phyloP scores from a whole-genome alignment of 495 filamentous ascomycete species.

The Penicillium antarcticum region DNA sequence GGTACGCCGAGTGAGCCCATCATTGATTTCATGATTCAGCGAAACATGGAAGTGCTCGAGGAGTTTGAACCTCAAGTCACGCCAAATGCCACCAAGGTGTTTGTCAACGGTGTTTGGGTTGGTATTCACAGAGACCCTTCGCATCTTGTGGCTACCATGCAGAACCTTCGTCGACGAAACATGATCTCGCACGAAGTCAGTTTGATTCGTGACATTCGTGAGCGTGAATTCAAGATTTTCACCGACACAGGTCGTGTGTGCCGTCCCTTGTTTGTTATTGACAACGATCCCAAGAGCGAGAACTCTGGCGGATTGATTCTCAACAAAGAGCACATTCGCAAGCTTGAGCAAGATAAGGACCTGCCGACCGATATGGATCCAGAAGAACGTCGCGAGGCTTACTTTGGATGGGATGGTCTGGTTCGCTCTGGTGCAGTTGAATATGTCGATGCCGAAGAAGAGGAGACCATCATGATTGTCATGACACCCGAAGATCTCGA shows the following conservation, averaged over 20 bases:
- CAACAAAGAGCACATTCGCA: conserved; percentile 72
- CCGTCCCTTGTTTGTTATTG: conserved; percentile 86
- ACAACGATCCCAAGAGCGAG: conserved; percentile 64
- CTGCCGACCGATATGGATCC: conserved; percentile 52
- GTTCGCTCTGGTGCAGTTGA: conserved; percentile 80
- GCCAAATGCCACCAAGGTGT: conserved; percentile 94
- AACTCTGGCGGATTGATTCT: conserved; percentile 76
- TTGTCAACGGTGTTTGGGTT: conserved; percentile 97
- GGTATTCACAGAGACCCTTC: conserved; percentile 79
- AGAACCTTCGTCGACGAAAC: conserved; percentile 69
- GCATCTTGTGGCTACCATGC: conserved; percentile 72
- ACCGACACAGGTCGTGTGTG: conserved; percentile 95
- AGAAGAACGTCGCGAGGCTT: conserved; percentile 56
- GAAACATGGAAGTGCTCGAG: conserved; percentile 93
- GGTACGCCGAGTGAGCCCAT: conserved; percentile 87
- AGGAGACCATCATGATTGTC: conserved; percentile 97
- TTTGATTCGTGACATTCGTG: conserved; percentile 89
- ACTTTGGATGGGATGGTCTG: conserved; percentile 85
- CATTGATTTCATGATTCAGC: conserved; percentile 87
- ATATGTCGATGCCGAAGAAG: conserved; percentile 95
- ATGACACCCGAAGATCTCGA: conserved; percentile 97
- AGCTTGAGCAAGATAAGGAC: conserved; percentile 67
- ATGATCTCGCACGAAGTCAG: conserved; percentile 87
- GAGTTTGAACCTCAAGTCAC: conserved; percentile 88
- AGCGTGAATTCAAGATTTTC: conserved; percentile 97